phyloP scores from a whole-genome alignment of 805 yeast species.

The Myxozyma geophila region DNA sequence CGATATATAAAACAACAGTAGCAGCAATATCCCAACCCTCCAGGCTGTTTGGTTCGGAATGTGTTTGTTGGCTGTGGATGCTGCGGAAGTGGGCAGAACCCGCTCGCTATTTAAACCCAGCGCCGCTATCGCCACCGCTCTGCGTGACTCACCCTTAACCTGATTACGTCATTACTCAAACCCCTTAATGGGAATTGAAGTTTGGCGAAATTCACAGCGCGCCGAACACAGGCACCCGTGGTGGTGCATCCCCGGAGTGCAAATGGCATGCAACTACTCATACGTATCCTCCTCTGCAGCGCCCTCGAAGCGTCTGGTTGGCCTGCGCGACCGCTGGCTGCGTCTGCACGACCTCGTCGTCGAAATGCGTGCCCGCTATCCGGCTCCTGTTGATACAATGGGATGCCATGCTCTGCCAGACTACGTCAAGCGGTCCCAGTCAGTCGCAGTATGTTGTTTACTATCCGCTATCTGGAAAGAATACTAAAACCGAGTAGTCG shows the following conservation, averaged over 20 bases:
- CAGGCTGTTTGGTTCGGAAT: too few species aligned
- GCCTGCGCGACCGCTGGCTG: conserved; percentile 27
- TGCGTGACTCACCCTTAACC: background rate
- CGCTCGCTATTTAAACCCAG: background rate
- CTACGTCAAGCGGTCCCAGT: conserved; percentile 17
- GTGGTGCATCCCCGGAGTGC: too few species aligned
- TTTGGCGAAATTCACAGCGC: background rate
- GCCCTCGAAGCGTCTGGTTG: conserved; percentile 2
- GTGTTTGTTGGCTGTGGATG: background rate
- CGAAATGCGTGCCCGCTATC: conserved; percentile 64
- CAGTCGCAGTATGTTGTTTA: conserved; percentile 24
- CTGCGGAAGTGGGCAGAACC: conserved; percentile 13
- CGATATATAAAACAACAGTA: background rate
- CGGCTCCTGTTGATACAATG: conserved; percentile 87
- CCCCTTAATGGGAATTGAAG: background rate
- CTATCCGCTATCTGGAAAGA: conserved; percentile 10
- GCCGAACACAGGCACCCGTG: background rate
- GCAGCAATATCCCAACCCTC: background rate
- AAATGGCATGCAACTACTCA: background rate
- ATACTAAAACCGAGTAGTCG: conserved; percentile 42
- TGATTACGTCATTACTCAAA: background rate
- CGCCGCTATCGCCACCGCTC: conserved; percentile 17
- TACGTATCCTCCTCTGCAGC: conserved; percentile 5
- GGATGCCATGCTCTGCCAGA: conserved; percentile 73
- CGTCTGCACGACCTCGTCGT: conserved; percentile 17